These are phyloP conservation scores for Paramyrothecium roridum DNA, from an alignment of 2,329 filamentous ascomycete species.

Conservation along the genomic window DNA sequence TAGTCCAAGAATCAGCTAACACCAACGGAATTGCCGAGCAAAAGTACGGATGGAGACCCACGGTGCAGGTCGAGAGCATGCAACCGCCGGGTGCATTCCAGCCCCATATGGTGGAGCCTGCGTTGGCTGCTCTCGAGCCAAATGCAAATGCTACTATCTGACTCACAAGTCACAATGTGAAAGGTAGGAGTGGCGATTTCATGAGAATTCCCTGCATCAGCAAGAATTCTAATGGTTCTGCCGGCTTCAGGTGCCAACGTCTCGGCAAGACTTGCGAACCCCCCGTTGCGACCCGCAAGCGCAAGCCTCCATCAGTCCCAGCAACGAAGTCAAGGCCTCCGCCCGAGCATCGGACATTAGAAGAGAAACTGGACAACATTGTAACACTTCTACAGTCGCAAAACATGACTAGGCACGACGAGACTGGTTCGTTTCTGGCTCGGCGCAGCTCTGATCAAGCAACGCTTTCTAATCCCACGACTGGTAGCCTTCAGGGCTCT, in stretches of 20 bases:
- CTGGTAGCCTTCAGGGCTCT: not conserved
- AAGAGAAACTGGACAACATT: constrained; percentile 22
- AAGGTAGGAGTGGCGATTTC: constrained; percentile 18
- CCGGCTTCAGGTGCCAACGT: constrained; percentile 28
- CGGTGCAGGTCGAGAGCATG: not conserved
- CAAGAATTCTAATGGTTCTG: not conserved
- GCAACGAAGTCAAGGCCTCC: not conserved
- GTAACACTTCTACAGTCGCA: constrained; percentile 20
- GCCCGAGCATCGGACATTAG: not conserved
- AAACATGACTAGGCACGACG: not conserved
- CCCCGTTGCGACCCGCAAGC: constrained; percentile 27
- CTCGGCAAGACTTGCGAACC: constrained; percentile 36
- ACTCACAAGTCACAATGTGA: constrained; percentile 25
- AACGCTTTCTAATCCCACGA: too few species aligned
- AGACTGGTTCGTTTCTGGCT: not conserved
- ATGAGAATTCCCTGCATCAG: too few species aligned
- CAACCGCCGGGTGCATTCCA: constrained; percentile 8
- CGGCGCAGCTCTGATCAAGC: too few species aligned
- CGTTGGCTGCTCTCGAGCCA: constrained; percentile 37
- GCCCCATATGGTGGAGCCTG: constrained; percentile 39
- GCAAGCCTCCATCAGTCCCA: constrained; percentile 8
- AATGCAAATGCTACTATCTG: constrained; percentile 40
- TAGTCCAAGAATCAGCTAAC: too few species aligned
- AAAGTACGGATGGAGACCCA: too few species aligned
- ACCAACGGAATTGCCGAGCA: too few species aligned